Base-by-base conservation (phyloP, 2,329 filamentous ascomycete species). In the Epichloe elymi region DNA sequence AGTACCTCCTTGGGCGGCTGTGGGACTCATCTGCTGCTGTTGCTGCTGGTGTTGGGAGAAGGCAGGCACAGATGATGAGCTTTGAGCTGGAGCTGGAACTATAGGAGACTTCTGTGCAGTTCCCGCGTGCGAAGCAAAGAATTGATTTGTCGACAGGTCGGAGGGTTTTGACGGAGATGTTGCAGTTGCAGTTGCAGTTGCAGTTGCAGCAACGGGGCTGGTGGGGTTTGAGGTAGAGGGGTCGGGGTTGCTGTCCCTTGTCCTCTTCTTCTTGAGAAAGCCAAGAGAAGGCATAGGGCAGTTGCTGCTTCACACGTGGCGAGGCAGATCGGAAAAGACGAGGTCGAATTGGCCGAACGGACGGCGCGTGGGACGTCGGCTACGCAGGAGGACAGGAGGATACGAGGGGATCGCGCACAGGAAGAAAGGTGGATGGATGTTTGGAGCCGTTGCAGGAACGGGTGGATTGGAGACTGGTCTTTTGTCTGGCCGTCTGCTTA, bases 201-300 rank as follows among this genome's bases (percentile, higher is more conserved):
- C 44, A 15, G 17, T 14, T 19, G 79, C 76, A 54, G 81, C 82
- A 60, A 81, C 72, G 54, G 80, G 78, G 62, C 80, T 83, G 58
- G 75, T 76, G 59, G 80, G 76, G 66, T 85, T 85, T 58, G 76
- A 75, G 63, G 82, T 75, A 63, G 82, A 80, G 60, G 77, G 78
- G 67, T 87, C 82, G 66, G 80, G 76, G 66, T 83, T 80, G 65
- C 82, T 86, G 75, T 96, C 89, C 81, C 89, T 94, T 73, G 89
- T 95, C 80, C 89, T 85, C 80, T 95, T 95, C 81, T 95, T 97
- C 80, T 96, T 96, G 67, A 97, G 82, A 67, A 96, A 89, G 70
- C 88, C 88, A 76, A 96, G 80, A 70, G 81, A 87, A 83, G 90
- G 93, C 93, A 98, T 97, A 65, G 63, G 67, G 41, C 46, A 51